Evolutionary conservation across 2,329 filamentous ascomycete species (phyloP), one percentile per base, ranked within the genome.

Genomic region (Dactylellina haptotyla): DNA sequence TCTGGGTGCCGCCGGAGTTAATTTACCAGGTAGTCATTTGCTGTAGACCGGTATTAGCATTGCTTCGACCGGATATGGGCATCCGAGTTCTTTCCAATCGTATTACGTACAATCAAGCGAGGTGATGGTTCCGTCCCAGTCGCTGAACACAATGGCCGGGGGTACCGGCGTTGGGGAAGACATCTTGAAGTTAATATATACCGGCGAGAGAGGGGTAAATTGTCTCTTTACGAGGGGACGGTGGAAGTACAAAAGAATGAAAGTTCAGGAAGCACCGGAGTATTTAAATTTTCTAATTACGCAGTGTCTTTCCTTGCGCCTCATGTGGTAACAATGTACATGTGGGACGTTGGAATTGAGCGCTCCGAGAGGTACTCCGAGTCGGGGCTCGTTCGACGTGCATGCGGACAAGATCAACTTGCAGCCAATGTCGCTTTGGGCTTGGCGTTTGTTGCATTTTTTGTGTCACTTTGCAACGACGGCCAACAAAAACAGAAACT

Each of bases 141-240:
- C 95, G 77, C 93, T 97, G 85, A 98, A 98, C 87, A 99, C 97
- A 84, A 99, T 93, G 84, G 92, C 91, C 82, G 79, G 37, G 66
- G 79, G 77, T 67, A 78, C 75, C 41, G 48, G 76, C 59, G 78
- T 76, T 61, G 61, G 45, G 23, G 65, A 53, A 26, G 69, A 62
- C 69, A 73, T 73, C 14, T 57, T 53, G 41, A 30, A 37, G 34
- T n/a, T n/a, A 12, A 41, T 41, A 41, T 41, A n/a, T n/a, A 12
- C 14, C 18, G 4, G 14, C 12, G 18, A n/a, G 12, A 16, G 37
- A 12, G 18, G 18, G 37, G 3, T 34, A 34, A 16, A 12, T 4
- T n/a, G 37, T 3, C 1, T n/a, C 14, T 3, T 10, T 41, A n/a
- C 6, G 5, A 41, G 12, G 1, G 12, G 18, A 41, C 4, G 18